Percentiles rank a stretch among this genome's conserved stretches.
phyloP scores from a whole-genome alignment of 441 rosid species.

The Manihot esculenta region DNA sequence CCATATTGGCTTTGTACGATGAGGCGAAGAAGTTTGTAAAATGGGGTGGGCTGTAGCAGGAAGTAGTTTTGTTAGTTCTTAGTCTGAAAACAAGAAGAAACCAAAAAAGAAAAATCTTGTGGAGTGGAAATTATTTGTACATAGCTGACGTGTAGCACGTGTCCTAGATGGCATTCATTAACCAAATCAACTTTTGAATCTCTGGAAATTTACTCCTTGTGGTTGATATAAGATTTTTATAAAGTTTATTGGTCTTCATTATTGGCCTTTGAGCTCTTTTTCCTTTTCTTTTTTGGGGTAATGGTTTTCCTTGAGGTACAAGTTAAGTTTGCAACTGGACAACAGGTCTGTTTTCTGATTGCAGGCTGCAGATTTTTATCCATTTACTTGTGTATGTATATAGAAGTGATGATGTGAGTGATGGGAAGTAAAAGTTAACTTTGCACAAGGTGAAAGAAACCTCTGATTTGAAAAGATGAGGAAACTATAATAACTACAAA shows the following conservation, averaged over 20 bases:
- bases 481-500: background rate
- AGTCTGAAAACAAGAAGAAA: constrained; percentile 6
- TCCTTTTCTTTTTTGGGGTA: background rate
- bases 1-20: constrained; percentile 84
- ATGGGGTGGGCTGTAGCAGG: constrained; percentile 61
- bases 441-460: no score
- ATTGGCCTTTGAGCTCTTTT: background rate
- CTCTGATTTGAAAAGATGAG: background rate
- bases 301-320: no score
- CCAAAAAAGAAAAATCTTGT: constrained; percentile 23
- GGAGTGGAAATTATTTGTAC: constrained; percentile 17
- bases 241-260: background rate
- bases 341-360: background rate
- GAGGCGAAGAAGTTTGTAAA: constrained; percentile 83
- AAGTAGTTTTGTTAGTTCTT: constrained; percentile 14
- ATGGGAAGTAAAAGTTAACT: background rate
- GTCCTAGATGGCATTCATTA: constrained; percentile 28
- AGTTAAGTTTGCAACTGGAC: no score
- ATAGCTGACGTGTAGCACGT: constrained; percentile 13
- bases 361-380: background rate
- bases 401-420: background rate
- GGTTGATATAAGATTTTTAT: background rate
- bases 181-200: constrained; percentile 22
- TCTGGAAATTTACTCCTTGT: constrained; percentile 22
- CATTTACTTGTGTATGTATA: no score